A percentile compares a stretch with the other conserved stretches of the same genome.
Evolutionary conservation across 2,329 filamentous ascomycete species (phyloP).

Genomic region (Elsinoe fawcettii): DNA sequence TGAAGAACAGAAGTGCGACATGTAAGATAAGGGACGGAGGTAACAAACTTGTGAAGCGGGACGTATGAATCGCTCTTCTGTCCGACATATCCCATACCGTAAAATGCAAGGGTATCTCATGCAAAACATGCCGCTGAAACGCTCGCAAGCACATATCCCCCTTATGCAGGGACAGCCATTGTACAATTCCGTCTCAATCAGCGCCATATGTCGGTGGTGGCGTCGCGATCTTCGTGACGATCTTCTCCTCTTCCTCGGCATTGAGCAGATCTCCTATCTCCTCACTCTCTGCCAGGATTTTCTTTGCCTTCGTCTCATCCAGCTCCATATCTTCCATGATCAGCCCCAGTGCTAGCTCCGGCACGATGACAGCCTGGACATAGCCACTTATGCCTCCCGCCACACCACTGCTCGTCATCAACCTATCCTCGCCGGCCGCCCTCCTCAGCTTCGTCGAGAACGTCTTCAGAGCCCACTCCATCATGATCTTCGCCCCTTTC

Average conservation of each 20-base stretch:
- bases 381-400: constrained; percentile 31
- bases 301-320: constrained; percentile 20
- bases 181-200: neutral
- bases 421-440: constrained; percentile 24
- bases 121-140: neutral
- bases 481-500: constrained; percentile 29
- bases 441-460: constrained; percentile 26
- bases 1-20: neutral
- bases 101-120: neutral
- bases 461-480: constrained; percentile 26
- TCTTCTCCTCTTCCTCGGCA: constrained; percentile 25
- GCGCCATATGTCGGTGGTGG: constrained; percentile 12
- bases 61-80: neutral
- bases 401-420: constrained; percentile 27
- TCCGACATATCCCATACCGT: neutral
- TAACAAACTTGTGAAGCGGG: neutral
- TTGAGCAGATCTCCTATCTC: constrained; percentile 29
- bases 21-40: neutral
- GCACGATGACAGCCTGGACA: constrained; percentile 31
- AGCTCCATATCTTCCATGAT: constrained; percentile 30
- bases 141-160: neutral
- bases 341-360: constrained; percentile 30
- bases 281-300: constrained; percentile 26
- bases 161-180: neutral
- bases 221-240: constrained; percentile 1